Base-by-base conservation (phyloP, 345 rosid genomes). In the Tarenaya hassleriana region DNA sequence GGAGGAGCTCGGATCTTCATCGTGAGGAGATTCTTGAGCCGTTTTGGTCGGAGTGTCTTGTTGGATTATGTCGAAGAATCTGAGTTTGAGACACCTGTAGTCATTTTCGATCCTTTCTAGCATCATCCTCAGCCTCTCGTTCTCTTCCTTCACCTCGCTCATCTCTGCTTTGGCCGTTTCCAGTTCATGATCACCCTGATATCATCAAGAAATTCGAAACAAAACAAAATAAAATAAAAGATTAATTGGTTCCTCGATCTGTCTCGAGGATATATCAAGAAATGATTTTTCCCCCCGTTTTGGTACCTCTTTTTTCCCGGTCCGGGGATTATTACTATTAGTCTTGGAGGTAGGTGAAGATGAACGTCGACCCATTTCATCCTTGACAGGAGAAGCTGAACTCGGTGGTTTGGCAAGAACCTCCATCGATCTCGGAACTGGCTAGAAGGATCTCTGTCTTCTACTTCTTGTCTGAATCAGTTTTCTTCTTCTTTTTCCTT, bases 71-170 rank as follows among this genome's bases (percentile, higher is more conserved):
- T 76, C 71, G 15, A 76, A 73, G 69, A 86, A 76, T 13, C 82
- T 69, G n/a, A 64, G 52, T 37, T 77, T 78, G 1, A 89, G 89
- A 42, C 80, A 70, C 35, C 71, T 66, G 70, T 81, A 83, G 72
- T 83, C 89, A 55, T 74, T 74, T 67, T 79, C 82, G 7, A 83
- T 73, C 31, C 62, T 63, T 34, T 76, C 72, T 10, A 85, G 60
- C 77, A 71, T 74, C 60, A 46, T 67, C 64, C 75, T 89, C 31
- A 83, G 69, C 48, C 83, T 79, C 46, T 77, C 66, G 43, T 83
- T 83, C 56, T 88, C 94, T 75, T 80, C 82, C 39, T 73, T 82
- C 55, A 75, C 91, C 44, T 75, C 77, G 11, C 76, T 81, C 82
- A 85, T 88, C 55, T 88, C 84, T 0, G 78, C 76, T 64, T 77